These are phyloP conservation scores for Monosporozyma solicola DNA, from an alignment of 805 yeast genomes.

Conservation along the genomic window DNA sequence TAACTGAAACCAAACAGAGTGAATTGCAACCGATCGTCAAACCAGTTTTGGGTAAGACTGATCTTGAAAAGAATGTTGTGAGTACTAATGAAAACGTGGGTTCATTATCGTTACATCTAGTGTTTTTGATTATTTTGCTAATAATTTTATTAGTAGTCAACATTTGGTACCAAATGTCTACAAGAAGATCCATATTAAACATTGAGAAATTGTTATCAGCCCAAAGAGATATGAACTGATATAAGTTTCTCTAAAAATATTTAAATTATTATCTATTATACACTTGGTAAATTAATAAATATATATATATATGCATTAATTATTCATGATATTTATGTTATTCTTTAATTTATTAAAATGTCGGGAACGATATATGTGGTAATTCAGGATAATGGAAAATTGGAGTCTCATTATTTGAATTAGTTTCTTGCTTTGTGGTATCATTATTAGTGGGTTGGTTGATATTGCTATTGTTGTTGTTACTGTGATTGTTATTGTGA, in stretches of 20 bases:
- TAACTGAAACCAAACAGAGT: not conserved
- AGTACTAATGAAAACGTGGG: not conserved
- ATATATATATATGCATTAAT: not conserved
- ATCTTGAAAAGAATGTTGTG: not conserved
- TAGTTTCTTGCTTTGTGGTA: not conserved
- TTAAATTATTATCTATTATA: not conserved
- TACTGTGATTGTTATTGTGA: not conserved
- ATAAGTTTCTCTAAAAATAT: not conserved
- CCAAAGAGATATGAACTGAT: not conserved
- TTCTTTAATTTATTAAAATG: conserved; percentile 6
- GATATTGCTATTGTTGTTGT: not conserved
- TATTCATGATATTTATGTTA: not conserved
- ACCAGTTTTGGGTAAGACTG: not conserved
- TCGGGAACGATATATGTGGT: conserved; percentile 18
- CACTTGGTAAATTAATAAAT: not conserved
- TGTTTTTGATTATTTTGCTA: not conserved
- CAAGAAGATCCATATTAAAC: not conserved
- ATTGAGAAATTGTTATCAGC: not conserved
- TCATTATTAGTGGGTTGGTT: not conserved
- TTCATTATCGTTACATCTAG: not conserved
- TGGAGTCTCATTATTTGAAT: not conserved
- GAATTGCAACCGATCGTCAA: not conserved
- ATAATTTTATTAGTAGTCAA: conserved; percentile 1
- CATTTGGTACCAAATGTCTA: conserved; percentile 1
- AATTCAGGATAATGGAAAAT: conserved; percentile 20